These are phyloP conservation scores for Crocinoboletus sp. DNA, from an alignment of 1,284 basidiomycete species.

Conservation along the genomic window DNA sequence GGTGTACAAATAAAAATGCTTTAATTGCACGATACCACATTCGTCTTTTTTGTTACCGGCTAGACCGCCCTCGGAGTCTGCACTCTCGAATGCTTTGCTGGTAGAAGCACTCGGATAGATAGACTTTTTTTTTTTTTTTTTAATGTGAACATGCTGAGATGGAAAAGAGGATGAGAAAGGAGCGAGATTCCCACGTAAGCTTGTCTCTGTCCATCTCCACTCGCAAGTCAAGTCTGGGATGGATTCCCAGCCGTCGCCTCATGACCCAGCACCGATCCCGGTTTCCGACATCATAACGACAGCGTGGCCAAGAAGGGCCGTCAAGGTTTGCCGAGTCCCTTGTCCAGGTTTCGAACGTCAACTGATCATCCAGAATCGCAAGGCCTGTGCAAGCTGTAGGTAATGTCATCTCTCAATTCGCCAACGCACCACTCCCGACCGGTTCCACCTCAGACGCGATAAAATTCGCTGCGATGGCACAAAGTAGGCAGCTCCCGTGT, in stretches of 20 bases:
- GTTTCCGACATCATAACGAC: slow-evolving; percentile 44
- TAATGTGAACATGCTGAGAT: slow-evolving; percentile 5
- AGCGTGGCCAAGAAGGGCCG: slow-evolving; percentile 40
- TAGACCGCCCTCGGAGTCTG: neutral
- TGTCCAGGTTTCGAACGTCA: neutral
- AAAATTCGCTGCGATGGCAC: slow-evolving; percentile 55
- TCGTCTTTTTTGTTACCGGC: neutral
- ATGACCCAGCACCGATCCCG: slow-evolving; percentile 38
- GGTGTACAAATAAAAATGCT: slow-evolving; percentile 10
- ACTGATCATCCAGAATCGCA: slow-evolving; percentile 13
- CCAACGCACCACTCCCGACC: neutral
- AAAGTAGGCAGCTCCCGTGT: slow-evolving; percentile 35
- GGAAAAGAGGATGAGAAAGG: slow-evolving; percentile 18
- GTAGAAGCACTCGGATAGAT: neutral
- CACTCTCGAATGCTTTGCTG: neutral
- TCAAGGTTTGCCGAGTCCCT: slow-evolving; percentile 35
- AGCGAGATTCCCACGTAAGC: slow-evolving; percentile 26
- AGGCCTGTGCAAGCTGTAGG: slow-evolving; percentile 60
- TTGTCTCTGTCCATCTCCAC: slow-evolving; percentile 27
- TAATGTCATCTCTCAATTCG: slow-evolving; percentile 17
- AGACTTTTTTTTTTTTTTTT: too few species aligned
- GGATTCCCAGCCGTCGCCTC: slow-evolving; percentile 36
- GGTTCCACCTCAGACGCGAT: slow-evolving; percentile 40
- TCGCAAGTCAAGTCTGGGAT: slow-evolving; percentile 22
- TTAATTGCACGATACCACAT: too few species aligned